Conservation (phyloP, 176 grass and related monocot species). For the Calamus simplicifolius region DNA sequence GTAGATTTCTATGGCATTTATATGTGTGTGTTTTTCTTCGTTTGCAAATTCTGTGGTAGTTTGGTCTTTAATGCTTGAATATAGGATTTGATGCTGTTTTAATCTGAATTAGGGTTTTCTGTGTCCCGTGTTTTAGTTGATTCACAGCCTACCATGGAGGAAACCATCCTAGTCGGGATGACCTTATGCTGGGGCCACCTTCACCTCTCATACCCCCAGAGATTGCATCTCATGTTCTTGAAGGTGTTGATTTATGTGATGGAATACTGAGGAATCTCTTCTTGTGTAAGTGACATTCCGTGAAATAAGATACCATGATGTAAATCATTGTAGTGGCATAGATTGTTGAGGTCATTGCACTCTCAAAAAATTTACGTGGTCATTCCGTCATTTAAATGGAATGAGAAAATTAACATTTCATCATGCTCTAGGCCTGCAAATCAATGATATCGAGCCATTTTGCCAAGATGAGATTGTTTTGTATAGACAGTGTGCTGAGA, state of each 20-base stretch:
- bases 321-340: no score
- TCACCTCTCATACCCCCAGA: constrained; percentile 80
- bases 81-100: no score
- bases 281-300: constrained; percentile 55
- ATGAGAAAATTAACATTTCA: no score
- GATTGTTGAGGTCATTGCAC: neutral
- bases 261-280: constrained; percentile 87
- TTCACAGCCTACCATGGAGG: constrained; percentile 82
- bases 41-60: no score
- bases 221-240: constrained; percentile 85
- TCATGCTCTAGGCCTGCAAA: constrained; percentile 55
- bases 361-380: neutral
- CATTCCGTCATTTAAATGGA: no score
- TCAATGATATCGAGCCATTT: constrained; percentile 97
- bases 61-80: no score
- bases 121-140: constrained; percentile 40
- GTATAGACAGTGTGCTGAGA: constrained; percentile 70
- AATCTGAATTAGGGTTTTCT: neutral
- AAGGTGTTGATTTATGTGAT: constrained; percentile 90
- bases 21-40: no score
- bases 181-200: constrained; percentile 82
- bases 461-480: constrained; percentile 92
- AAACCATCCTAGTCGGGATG: constrained; percentile 90
- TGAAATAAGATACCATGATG: no score
- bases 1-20: no score